Percentiles rank a stretch among this genome's conserved stretches.
Conservation (phyloP, 208 protist species). For the Balamuthia mandrillaris region DNA sequence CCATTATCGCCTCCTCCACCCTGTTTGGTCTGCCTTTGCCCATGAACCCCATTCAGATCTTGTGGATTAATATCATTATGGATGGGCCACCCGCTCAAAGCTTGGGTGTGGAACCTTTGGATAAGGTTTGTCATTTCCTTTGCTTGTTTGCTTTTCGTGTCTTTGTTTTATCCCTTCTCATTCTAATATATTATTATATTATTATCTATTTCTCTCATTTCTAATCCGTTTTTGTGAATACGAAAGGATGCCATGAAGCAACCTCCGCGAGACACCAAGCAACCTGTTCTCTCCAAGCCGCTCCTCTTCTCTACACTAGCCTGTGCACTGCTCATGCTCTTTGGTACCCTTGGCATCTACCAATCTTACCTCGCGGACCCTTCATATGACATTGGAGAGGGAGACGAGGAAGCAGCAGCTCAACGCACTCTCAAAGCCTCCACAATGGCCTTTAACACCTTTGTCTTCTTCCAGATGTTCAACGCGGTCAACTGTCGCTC, state of each 20-base stretch:
- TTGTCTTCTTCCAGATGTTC: slow-evolving; percentile 73
- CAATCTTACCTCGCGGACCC: neutral
- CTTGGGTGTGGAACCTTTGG: slow-evolving; percentile 41
- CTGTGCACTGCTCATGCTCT: slow-evolving; percentile 55
- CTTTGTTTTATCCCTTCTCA: too few species aligned
- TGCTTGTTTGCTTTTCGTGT: too few species aligned
- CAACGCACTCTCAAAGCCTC: too few species aligned
- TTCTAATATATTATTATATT: too few species aligned
- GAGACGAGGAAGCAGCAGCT: too few species aligned
- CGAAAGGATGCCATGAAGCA: slow-evolving; percentile 87
- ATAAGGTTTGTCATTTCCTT: too few species aligned
- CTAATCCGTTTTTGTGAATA: too few species aligned
- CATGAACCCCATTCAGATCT: slow-evolving; percentile 63
- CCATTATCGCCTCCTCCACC: slow-evolving; percentile 42
- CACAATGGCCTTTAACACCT: slow-evolving; percentile 69
- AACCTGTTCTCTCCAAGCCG: slow-evolving; percentile 76
- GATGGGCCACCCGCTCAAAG: slow-evolving; percentile 67
- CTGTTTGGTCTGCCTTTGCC: slow-evolving; percentile 49
- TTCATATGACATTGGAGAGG: neutral
- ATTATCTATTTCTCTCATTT: too few species aligned
- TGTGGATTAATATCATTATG: slow-evolving; percentile 75
- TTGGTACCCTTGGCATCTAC: slow-evolving; percentile 44
- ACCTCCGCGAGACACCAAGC: slow-evolving; percentile 77
- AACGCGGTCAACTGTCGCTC: slow-evolving; percentile 65
- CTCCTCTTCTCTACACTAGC: slow-evolving; percentile 43